Percentiles rank a stretch among this genome's conserved stretches.
phyloP scores from a whole-genome alignment of 352 stramenopile species.

The Stramenopiles sp. region DNA sequence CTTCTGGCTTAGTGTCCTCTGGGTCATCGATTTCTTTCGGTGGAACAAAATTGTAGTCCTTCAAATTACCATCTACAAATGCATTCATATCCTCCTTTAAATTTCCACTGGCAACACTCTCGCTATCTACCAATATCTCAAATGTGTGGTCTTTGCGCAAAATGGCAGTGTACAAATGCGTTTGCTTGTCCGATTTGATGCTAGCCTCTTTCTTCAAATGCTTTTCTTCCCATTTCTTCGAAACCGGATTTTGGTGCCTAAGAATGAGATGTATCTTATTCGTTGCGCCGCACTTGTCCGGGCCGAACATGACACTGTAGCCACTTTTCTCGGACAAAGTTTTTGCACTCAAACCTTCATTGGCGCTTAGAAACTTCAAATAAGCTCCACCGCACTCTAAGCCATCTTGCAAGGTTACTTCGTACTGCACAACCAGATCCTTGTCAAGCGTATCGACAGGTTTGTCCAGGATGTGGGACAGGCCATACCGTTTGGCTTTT shows the following conservation, averaged over 20 bases:
- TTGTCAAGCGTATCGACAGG: conserved; percentile 25
- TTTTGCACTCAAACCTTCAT: conserved; percentile 65
- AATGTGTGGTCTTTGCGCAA: conserved; percentile 92
- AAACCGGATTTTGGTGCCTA: conserved; percentile 78
- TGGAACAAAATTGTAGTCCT: conserved; percentile 67
- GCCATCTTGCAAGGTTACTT: conserved; percentile 71
- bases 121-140: conserved; percentile 85
- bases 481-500: not conserved
- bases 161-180: conserved; percentile 94
- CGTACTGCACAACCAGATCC: conserved; percentile 76
- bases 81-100: conserved; percentile 79
- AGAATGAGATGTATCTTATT: conserved; percentile 55
- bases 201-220: conserved; percentile 60
- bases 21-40: conserved; percentile 87
- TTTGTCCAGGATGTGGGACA: not conserved
- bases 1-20: conserved; percentile 73
- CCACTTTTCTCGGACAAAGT: conserved; percentile 81
- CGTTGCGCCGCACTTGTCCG: conserved; percentile 95
- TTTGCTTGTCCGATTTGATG: conserved; percentile 47
- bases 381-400: conserved; percentile 91
- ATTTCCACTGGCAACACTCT: conserved; percentile 65
- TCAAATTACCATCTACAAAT: conserved; percentile 60
- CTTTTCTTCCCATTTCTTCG: conserved; percentile 74
- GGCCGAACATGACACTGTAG: conserved; percentile 97
- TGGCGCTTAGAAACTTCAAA: conserved; percentile 90